These are phyloP conservation scores for Samsoniella hepiali DNA, from an alignment of 2,329 filamentous ascomycete genomes.

Conservation along the genomic window DNA sequence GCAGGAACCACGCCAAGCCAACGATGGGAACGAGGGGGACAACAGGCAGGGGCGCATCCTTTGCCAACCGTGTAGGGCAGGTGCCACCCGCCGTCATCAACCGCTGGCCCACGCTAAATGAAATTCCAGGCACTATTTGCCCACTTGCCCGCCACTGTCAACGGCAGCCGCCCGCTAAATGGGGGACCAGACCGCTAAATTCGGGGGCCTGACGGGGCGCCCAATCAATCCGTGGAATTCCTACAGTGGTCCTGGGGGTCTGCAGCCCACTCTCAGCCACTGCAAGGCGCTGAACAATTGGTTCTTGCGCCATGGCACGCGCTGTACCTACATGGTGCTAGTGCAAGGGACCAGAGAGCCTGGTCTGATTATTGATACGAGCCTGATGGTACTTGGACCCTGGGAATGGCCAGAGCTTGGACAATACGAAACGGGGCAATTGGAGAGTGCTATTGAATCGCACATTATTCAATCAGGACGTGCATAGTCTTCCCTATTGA, in stretches of 20 bases:
- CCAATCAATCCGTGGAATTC: not conserved
- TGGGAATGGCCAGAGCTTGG: not conserved
- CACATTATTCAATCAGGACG: not conserved
- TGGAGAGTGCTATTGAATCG: not conserved
- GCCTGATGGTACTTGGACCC: not conserved
- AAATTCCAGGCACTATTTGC: not conserved
- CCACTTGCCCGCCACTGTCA: not conserved
- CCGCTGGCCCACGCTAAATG: not conserved
- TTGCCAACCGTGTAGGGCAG: slow-evolving; percentile 8
- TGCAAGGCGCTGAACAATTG: not conserved
- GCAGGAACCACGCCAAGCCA: not conserved
- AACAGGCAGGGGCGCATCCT: not conserved
- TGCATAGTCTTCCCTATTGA: not conserved
- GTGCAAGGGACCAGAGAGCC: not conserved
- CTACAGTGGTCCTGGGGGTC: not conserved
- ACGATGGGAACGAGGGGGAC: not conserved
- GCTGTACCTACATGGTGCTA: not conserved
- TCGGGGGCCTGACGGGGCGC: not conserved
- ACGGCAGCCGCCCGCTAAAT: not conserved
- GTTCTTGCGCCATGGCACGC: not conserved
- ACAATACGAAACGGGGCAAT: not conserved
- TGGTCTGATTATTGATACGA: slow-evolving; percentile 6
- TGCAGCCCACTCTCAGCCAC: not conserved
- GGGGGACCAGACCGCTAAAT: not conserved
- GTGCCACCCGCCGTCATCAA: not conserved